These are phyloP conservation scores for Amniculicola lignicola DNA, from an alignment of 495 filamentous ascomycete species.

Conservation along the genomic window DNA sequence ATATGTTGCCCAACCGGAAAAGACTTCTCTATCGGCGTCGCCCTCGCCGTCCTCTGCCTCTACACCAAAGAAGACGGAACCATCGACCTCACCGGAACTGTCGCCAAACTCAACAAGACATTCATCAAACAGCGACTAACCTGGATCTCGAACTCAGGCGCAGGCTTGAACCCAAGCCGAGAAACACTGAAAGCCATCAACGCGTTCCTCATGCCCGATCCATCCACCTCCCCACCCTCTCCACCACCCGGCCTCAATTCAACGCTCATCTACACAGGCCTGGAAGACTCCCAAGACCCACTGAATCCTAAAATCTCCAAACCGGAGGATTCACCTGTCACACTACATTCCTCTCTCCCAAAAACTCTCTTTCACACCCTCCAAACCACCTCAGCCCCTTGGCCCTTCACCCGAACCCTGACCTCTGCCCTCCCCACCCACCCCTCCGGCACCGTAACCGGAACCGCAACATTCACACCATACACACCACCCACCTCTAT, in stretches of 20 bases:
- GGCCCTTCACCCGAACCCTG: constrained; percentile 22
- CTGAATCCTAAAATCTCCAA: too few relatives aligned
- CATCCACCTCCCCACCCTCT: neutral
- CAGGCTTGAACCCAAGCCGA: constrained; percentile 74
- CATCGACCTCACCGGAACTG: constrained; percentile 15
- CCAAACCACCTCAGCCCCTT: constrained; percentile 3
- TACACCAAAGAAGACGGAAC: constrained; percentile 56
- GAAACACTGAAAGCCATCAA: constrained; percentile 84
- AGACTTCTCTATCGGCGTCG: constrained; percentile 62
- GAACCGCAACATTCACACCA: constrained; percentile 26
- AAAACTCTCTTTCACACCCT: neutral
- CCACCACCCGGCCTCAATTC: neutral
- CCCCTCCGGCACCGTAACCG: constrained; percentile 30
- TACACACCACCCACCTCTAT: neutral
- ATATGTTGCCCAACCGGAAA: constrained; percentile 61
- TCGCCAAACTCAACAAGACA: constrained; percentile 60
- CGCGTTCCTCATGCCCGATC: constrained; percentile 66
- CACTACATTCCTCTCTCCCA: neutral
- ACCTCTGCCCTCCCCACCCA: constrained; percentile 25
- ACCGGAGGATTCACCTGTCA: neutral
- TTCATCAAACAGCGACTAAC: constrained; percentile 71
- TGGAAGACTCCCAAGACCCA: neutral
- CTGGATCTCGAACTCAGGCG: constrained; percentile 70
- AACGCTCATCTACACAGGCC: neutral
- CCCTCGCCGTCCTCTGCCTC: constrained; percentile 61